Percentiles rank a stretch among this genome's conserved stretches.
These are phyloP conservation scores for Yamadazyma ubonensis DNA, from an alignment of 805 yeast genomes.

Conservation along the genomic window DNA sequence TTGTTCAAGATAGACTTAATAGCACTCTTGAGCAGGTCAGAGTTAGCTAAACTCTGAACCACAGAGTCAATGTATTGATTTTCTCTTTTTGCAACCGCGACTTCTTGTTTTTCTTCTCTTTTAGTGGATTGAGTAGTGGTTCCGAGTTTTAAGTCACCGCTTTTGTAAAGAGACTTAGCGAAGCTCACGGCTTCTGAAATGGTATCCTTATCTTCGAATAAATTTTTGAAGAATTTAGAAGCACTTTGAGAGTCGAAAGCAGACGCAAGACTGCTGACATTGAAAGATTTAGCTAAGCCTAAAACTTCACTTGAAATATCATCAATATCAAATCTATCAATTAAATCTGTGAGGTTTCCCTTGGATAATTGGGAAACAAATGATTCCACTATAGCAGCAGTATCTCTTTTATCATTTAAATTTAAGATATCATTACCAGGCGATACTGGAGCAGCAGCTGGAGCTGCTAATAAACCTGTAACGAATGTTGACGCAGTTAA, in stretches of 20 bases:
- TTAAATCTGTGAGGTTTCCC: constrained; percentile 10
- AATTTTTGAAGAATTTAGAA: constrained; percentile 17
- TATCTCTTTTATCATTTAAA: constrained; percentile 12
- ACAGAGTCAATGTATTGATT: constrained; percentile 19
- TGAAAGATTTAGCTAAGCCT: constrained; percentile 4
- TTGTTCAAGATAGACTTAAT: constrained; percentile 25
- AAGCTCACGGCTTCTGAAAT: constrained; percentile 14
- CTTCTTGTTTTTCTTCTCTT: too few species aligned
- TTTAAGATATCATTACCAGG: too few species aligned
- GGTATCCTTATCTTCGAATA: constrained; percentile 19
- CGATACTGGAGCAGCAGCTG: constrained; percentile 12
- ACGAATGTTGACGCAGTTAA: constrained; percentile 14
- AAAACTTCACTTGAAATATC: constrained; percentile 10
- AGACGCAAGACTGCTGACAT: constrained; percentile 9
- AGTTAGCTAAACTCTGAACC: constrained; percentile 21
- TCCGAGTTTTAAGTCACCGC: constrained; percentile 13
- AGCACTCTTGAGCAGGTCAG: constrained; percentile 23
- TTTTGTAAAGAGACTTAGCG: constrained; percentile 19
- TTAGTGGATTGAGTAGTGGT: constrained; percentile 9
- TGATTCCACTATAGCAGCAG: constrained; percentile 2
- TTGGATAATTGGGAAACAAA: constrained; percentile 12
- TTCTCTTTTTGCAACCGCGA: constrained; percentile 16
- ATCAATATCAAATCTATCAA: constrained; percentile 10
- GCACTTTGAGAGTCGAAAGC: constrained; percentile 11
- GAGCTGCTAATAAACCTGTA: constrained; percentile 16